Evolutionary conservation across 176 grass and related monocot genomes (phyloP), one percentile per base, ranked within the genome.

Genomic region (Canna indica): DNA sequence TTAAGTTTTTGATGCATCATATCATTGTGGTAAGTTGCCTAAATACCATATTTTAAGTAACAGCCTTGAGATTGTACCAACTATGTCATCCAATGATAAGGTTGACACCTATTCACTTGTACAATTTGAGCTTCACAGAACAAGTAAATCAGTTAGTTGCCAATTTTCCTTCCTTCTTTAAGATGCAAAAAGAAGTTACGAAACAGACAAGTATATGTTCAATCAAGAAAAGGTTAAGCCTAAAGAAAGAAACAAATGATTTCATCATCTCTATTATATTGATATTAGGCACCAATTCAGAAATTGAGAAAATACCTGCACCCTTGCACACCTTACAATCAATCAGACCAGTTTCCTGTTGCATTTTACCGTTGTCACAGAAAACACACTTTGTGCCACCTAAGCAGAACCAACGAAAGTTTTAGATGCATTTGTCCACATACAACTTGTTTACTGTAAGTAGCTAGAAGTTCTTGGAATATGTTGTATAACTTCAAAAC

Each of bases 301-400:
- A 70, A 33, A 20, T 31, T 29, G 26, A 52, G 7, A 41, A 47
- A 47, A 42, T 45, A 96, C 88, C 93, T 85, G 88, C 88, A 85
- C 93, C 93, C 83, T 72, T 87, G 86, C 88, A 91, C 11, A 96
- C 93, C 17, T 82, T 80, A 74, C 93, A 97, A 31, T 97, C 86
- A 14, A 85, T 86, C 30, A 78, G 68, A 73, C 93, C 85, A 26
- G 76, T 87, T 71, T 92, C 93, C 26, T 76, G 76, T 61, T 78
- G 87, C 93, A 97, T 97, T 77, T 97, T 97, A 79, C 88, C 93
- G 38, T 85, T 75, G 62, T 17, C 82, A 68, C 93, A 97, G 28
- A 92, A 97, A 12, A 97, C 86, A 27, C 93, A 97, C 60, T 84
- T 96, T 14, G 87, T 90, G 31, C 93, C 93, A 54, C 88, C 88